phyloP scores from a whole-genome alignment of 1,139 yeast genomes.

The Kodamaea anthophila region DNA sequence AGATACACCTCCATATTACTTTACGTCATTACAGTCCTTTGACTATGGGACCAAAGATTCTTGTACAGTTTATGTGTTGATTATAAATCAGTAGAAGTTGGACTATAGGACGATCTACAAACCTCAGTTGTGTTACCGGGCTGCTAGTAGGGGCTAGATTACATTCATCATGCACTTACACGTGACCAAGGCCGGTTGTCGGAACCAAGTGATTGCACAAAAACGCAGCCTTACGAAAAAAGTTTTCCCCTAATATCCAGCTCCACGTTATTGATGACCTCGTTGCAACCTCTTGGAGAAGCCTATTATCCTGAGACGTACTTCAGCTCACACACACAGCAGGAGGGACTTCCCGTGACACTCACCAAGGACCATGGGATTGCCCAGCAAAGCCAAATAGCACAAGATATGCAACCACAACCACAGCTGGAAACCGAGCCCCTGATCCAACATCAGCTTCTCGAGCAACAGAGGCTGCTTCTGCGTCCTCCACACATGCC shows the following conservation, averaged over 20 bases:
- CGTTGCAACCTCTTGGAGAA: constrained; percentile 27
- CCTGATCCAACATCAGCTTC: background rate
- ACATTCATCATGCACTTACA: background rate
- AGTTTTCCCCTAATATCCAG: constrained; percentile 4
- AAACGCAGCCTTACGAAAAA: constrained; percentile 2
- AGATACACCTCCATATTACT: too few species aligned
- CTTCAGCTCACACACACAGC: constrained; percentile 18
- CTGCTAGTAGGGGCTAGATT: too few species aligned
- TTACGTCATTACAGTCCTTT: too few species aligned
- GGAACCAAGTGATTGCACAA: constrained; percentile 2
- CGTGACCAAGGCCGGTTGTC: constrained; percentile 3
- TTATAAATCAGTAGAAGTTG: too few species aligned
- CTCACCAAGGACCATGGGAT: constrained; percentile 4
- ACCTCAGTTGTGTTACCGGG: too few species aligned
- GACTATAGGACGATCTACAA: too few species aligned
- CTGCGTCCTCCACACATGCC: background rate
- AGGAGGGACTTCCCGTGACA: constrained; percentile 1
- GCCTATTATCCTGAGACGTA: constrained; percentile 29
- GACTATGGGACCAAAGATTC: too few species aligned
- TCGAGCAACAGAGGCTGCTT: background rate
- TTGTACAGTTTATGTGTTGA: too few species aligned
- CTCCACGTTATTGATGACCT: constrained; percentile 3
- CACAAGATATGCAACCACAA: background rate
- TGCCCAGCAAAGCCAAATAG: background rate
- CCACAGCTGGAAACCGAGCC: constrained; percentile 1